A percentile compares a stretch with the other conserved stretches of the same genome.
Conservation (phyloP, 2,329 filamentous ascomycete species). For the Beauveria caledonica region DNA sequence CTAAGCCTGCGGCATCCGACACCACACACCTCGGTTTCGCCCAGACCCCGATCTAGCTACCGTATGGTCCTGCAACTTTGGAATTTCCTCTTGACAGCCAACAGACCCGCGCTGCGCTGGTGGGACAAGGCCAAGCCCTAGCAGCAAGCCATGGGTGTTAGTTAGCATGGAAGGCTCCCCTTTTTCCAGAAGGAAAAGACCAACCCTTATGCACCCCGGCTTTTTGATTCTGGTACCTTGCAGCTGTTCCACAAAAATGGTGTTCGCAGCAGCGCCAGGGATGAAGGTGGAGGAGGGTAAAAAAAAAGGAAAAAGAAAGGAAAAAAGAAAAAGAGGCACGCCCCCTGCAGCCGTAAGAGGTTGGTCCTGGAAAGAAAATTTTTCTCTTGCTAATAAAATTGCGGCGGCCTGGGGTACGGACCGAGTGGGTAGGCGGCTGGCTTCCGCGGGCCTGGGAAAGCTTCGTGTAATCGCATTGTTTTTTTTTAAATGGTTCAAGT, state of each 20-base stretch:
- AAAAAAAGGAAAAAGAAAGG: not conserved
- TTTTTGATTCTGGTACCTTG: conserved; percentile 10
- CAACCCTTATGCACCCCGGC: conserved; percentile 8
- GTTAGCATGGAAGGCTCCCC: conserved; percentile 4
- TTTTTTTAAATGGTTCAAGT: not conserved
- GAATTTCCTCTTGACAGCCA: not conserved
- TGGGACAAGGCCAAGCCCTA: conserved; percentile 1
- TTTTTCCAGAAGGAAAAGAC: conserved; percentile 10
- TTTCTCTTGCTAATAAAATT: conserved; percentile 23
- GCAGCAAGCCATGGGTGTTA: not conserved
- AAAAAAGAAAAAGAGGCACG: not conserved
- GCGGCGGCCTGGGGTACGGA: conserved; percentile 5
- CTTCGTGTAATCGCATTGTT: conserved; percentile 2
- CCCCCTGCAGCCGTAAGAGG: not conserved
- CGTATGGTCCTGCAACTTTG: not conserved
- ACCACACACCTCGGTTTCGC: not conserved
- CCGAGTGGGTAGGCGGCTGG: conserved; percentile 3
- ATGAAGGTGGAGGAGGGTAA: not conserved
- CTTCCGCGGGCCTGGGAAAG: conserved; percentile 5
- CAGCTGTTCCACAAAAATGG: conserved; percentile 7
- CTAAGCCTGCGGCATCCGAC: not conserved
- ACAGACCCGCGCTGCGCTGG: not conserved
- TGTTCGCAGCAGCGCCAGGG: conserved; percentile 1
- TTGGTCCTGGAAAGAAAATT: conserved; percentile 2
- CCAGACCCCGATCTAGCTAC: not conserved